Conservation (phyloP, 176 grass and related monocot genomes). For the Leersia perrieri region DNA sequence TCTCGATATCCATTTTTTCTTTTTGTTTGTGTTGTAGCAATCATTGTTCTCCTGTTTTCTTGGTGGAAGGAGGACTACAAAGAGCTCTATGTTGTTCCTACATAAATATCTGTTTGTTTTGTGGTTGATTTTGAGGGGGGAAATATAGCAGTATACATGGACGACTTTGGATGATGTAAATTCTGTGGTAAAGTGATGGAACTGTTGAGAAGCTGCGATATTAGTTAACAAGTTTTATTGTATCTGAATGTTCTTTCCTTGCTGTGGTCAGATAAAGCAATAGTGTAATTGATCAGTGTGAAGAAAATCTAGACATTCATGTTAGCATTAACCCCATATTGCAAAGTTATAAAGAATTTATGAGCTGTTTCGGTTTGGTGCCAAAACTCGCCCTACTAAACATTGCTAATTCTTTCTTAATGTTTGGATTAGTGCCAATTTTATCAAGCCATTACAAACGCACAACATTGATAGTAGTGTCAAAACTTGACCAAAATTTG, state of each 20-base stretch:
- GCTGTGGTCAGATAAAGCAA: background rate
- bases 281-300: background rate
- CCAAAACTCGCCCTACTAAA: too few species aligned
- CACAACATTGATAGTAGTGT: too few species aligned
- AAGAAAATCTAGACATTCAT: too few species aligned
- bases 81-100: constrained; percentile 42
- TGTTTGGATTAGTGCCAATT: too few species aligned
- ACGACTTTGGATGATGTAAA: constrained; percentile 16
- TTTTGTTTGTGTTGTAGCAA: constrained; percentile 11
- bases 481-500: too few species aligned
- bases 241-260: background rate
- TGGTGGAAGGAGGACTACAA: constrained; percentile 34
- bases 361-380: too few species aligned
- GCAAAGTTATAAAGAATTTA: too few species aligned
- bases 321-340: too few species aligned
- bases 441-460: too few species aligned
- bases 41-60: constrained; percentile 28
- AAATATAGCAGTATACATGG: background rate
- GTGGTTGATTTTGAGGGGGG: background rate
- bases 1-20: background rate
- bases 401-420: too few species aligned
- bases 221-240: background rate
- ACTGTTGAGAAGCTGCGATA: background rate
- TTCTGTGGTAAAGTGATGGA: background rate
- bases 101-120: constrained; percentile 16